A percentile compares a stretch with the other conserved stretches of the same genome.
Conservation (phyloP, 805 yeast species). For the Pichia deserticola region DNA sequence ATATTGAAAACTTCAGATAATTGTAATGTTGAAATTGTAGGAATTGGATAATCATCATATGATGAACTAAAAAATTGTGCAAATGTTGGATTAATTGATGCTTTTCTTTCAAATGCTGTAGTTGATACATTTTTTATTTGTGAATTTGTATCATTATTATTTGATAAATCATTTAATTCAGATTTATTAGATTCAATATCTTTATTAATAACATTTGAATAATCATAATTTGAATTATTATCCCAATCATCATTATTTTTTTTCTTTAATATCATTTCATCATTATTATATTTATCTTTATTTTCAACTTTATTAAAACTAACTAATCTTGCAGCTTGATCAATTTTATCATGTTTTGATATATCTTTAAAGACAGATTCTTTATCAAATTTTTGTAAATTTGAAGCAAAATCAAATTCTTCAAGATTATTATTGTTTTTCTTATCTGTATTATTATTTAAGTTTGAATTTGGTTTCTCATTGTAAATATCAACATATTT, state of each 20-base stretch:
- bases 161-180: neutral
- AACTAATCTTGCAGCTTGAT: constrained; percentile 52
- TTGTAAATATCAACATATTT: constrained; percentile 9
- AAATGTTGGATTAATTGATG: constrained; percentile 5
- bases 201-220: neutral
- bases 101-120: constrained; percentile 2
- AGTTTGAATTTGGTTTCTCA: neutral
- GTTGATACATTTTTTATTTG: neutral
- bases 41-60: constrained; percentile 30
- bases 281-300: constrained; percentile 51
- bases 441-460: constrained; percentile 27
- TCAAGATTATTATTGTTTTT: constrained; percentile 28
- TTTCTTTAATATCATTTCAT: constrained; percentile 63
- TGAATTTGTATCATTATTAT: neutral
- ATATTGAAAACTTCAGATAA: constrained; percentile 66
- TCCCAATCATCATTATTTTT: constrained; percentile 50
- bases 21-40: constrained; percentile 72
- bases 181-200: neutral
- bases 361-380: constrained; percentile 71
- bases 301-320: constrained; percentile 54
- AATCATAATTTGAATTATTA: constrained; percentile 14
- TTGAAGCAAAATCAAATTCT: constrained; percentile 83
- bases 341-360: constrained; percentile 52
- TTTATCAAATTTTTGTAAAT: constrained; percentile 77
- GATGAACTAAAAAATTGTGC: constrained; percentile 14